Conservation (phyloP, 257 asterid species). For the Penstemon eatonii region DNA sequence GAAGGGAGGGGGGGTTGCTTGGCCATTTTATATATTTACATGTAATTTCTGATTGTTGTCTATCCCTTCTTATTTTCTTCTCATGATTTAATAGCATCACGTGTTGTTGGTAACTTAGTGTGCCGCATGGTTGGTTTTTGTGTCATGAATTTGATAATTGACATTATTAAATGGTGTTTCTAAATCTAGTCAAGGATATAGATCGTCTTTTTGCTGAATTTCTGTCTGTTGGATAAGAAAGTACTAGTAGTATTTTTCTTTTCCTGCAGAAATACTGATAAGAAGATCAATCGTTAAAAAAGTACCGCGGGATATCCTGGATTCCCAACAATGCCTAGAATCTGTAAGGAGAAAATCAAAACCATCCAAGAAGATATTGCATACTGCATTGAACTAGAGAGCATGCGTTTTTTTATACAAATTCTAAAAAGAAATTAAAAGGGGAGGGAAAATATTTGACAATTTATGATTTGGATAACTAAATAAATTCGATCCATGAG, state of each 20-base stretch:
- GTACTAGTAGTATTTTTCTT: no score
- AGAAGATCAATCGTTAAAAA: no score
- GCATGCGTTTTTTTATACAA: background rate
- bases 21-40: no score
- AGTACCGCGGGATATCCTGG: background rate
- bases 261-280: no score
- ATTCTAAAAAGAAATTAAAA: background rate
- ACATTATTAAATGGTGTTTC: background rate
- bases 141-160: background rate
- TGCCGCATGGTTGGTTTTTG: background rate
- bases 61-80: background rate
- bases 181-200: background rate
- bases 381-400: background rate
- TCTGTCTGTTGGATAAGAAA: no score
- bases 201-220: no score
- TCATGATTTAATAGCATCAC: background rate
- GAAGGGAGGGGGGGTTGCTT: background rate
- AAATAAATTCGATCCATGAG: background rate
- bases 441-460: background rate
- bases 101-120: background rate
- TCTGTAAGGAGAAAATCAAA: no score
- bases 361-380: background rate
- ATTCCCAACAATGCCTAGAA: background rate
- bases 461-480: background rate
- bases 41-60: no score